Conservation (phyloP, 2,329 filamentous ascomycete species). For the Metarhizium rileyi region DNA sequence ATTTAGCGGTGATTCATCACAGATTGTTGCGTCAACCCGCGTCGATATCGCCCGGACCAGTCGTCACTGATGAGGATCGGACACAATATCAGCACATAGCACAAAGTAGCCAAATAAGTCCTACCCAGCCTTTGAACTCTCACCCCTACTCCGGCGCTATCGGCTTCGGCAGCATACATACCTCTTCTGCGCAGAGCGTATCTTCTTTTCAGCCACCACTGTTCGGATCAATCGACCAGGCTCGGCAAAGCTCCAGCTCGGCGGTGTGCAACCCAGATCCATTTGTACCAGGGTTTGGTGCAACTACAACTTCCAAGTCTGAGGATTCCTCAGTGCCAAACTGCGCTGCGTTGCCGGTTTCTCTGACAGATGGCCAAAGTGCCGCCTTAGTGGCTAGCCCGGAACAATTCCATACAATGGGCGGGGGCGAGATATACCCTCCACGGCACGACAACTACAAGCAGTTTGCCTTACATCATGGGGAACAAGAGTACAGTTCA, state of each 20-base stretch:
- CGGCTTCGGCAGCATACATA: not conserved
- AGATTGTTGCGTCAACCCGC: not conserved
- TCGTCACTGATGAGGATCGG: not conserved
- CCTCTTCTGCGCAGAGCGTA: not conserved
- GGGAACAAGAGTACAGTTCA: not conserved
- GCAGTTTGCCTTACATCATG: not conserved
- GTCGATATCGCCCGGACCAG: not conserved
- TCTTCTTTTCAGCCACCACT: not conserved
- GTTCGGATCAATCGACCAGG: not conserved
- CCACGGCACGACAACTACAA: not conserved
- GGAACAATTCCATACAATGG: not conserved
- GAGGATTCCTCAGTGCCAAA: not conserved
- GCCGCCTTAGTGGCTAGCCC: not conserved
- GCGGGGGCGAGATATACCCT: constrained; percentile 1
- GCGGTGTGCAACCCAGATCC: not conserved
- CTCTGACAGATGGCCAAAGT: not conserved
- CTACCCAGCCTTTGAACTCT: not conserved
- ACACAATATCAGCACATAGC: not conserved
- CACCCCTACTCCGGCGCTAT: not conserved
- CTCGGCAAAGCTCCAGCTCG: not conserved
- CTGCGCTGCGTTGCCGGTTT: not conserved
- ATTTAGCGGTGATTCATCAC: not conserved
- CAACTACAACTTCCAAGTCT: not conserved
- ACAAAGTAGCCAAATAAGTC: not conserved
- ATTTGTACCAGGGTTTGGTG: not conserved